Conservation (phyloP, 768 basidiomycete species). For the Russula griseocarnosa region DNA sequence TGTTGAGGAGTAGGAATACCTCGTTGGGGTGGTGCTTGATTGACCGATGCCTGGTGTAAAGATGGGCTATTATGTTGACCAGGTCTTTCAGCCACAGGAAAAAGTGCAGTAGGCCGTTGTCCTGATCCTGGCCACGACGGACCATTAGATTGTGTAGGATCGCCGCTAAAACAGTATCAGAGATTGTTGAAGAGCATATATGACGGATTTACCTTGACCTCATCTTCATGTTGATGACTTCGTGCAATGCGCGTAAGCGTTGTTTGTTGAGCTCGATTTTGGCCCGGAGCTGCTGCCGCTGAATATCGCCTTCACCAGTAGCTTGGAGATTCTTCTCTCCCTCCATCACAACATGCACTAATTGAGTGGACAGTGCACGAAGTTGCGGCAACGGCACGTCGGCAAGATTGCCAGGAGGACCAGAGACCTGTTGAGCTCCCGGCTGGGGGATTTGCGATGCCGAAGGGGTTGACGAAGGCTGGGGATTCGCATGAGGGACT, state of each 20-base stretch:
- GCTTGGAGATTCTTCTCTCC: slow-evolving; percentile 14
- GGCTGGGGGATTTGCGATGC: slow-evolving; percentile 4
- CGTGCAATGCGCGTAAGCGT: not conserved
- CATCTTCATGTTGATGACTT: slow-evolving; percentile 1
- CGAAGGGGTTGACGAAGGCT: slow-evolving; percentile 4
- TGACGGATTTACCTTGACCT: slow-evolving; percentile 5
- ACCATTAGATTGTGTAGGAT: slow-evolving; percentile 13
- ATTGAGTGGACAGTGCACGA: not conserved
- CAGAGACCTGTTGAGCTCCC: not conserved
- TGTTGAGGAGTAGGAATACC: slow-evolving; percentile 20
- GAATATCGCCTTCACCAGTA: slow-evolving; percentile 7
- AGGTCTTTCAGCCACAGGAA: slow-evolving; percentile 13
- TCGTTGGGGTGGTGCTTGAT: slow-evolving; percentile 7
- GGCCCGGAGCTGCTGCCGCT: slow-evolving; percentile 3
- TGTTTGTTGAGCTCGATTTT: slow-evolving; percentile 11
- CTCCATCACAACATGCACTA: not conserved
- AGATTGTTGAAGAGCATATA: not conserved
- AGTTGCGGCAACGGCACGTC: slow-evolving; percentile 6
- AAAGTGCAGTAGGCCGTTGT: slow-evolving; percentile 14
- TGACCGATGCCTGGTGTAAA: slow-evolving; percentile 13
- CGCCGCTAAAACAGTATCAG: slow-evolving; percentile 13
- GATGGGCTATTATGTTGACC: slow-evolving; percentile 19
- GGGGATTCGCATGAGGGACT: slow-evolving; percentile 1
- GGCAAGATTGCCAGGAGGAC: not conserved
- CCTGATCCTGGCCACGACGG: not conserved